Evolutionary conservation across 805 yeast genomes (phyloP).

Genomic region (Schizosaccharomyces osmophilus): DNA sequence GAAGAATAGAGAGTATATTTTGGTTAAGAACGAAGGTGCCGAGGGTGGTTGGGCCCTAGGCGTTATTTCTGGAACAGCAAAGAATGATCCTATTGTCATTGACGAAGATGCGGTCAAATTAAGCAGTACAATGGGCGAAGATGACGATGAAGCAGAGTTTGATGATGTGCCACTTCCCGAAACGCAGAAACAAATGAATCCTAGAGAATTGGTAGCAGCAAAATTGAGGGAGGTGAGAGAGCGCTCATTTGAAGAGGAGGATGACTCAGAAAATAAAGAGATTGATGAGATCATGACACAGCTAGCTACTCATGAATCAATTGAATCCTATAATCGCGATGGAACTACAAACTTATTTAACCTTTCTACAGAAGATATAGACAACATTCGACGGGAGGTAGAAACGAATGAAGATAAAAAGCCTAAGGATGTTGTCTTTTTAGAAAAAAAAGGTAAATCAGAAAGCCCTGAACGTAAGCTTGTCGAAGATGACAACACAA

Average conservation of each 20-base stretch:
- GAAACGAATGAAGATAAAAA: too few species aligned
- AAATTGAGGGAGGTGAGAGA: not conserved
- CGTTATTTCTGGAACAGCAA: not conserved
- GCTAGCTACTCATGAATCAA: slow-evolving; percentile 5
- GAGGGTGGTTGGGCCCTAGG: slow-evolving; percentile 3
- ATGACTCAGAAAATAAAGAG: not conserved
- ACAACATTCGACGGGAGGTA: too few species aligned
- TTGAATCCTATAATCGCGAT: too few species aligned
- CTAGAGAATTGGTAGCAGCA: not conserved
- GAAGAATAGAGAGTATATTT: slow-evolving; percentile 45
- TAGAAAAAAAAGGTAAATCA: too few species aligned
- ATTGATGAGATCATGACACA: not conserved
- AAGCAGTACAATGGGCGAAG: slow-evolving; percentile 11
- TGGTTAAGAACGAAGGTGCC: slow-evolving; percentile 37
- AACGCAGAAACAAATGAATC: not conserved
- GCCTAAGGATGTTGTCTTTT: too few species aligned
- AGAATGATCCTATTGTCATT: slow-evolving; percentile 1
- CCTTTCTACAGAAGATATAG: too few species aligned
- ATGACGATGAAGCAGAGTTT: slow-evolving; percentile 32
- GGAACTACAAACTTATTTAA: too few species aligned
- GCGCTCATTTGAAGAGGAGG: not conserved
- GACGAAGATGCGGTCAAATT: slow-evolving; percentile 4
- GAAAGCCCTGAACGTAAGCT: too few species aligned
- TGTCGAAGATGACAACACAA: too few species aligned
- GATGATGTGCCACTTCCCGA: slow-evolving; percentile 33